Evolutionary conservation across 805 yeast genomes (phyloP), one percentile per base, ranked within the genome.

Genomic region (Zygosaccharomyces gambellarensis): DNA sequence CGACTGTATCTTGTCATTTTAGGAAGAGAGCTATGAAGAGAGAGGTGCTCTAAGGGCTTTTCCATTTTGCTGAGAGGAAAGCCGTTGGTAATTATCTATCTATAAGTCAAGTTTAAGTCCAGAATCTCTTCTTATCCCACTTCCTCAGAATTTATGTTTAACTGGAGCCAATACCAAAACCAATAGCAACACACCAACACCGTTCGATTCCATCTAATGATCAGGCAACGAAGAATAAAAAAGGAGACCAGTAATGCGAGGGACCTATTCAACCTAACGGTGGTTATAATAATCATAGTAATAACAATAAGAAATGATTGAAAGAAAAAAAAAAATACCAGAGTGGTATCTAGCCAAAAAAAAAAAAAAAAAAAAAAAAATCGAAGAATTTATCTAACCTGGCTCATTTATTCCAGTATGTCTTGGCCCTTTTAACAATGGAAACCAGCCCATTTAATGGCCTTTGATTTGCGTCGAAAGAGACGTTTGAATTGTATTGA

Each of bases 341-440:
- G 39, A 34, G 28, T 31, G 30, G 27, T 41, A 42, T n/a, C 32
- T 21, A 41, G 39, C 39, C 21, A 31, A 30, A 43, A 23, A 38
- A n/a, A 27, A 32, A 28, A 31, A 36, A 38, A 49, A 45, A 32
- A 28, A 49, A 42, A 14, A 19, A 30, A 21, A 43, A 41, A 47
- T 23, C 19, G 31, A 39, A 5, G 17, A 17, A 17, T 17, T 17
- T 17, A 17, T 17, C 12, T 23, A 25, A 25, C 12, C 25, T n/a
- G n/a, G 19, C 5, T 47, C 47, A 57, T 23, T 54, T 55, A 36
- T 59, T 54, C 57, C 62, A 57, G 44, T 59, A 58, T 32, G 60
- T 61, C 41, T 52, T 58, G 21, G 60, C 60, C 32, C 51, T 57
- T 42, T 58, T 61, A 10, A 56, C 56, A 9, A 58, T 53, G 11